phyloP scores from a whole-genome alignment of 257 asterid genomes.

The Fraxinus excelsior region DNA sequence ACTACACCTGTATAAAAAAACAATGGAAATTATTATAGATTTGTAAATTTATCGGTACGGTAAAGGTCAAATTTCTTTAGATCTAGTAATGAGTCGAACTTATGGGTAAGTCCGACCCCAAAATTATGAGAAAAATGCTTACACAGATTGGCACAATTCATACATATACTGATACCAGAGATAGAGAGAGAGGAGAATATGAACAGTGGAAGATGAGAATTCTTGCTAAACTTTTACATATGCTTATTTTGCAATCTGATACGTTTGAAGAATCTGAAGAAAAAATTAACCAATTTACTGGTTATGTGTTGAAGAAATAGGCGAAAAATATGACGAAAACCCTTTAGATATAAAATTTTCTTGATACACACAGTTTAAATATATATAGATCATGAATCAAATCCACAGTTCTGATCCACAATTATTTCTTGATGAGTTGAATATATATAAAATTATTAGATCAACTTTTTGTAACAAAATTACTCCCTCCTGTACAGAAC shows the following conservation, averaged over 20 bases:
- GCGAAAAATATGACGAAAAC: too few species aligned
- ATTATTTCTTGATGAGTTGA: background rate
- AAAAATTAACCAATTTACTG: background rate
- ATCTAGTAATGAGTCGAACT: background rate
- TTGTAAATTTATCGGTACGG: background rate
- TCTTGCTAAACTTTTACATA: too few species aligned
- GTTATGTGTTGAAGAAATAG: background rate
- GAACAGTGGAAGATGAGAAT: too few species aligned
- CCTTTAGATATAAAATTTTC: too few species aligned
- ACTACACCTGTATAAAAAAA: constrained; percentile 23
- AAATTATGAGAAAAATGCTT: too few species aligned
- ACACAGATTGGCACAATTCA: too few species aligned
- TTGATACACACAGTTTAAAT: background rate
- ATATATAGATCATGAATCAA: background rate
- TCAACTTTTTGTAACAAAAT: background rate
- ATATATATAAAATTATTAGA: background rate
- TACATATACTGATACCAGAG: too few species aligned
- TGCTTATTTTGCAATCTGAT: too few species aligned
- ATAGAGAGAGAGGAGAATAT: too few species aligned
- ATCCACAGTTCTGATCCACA: background rate
- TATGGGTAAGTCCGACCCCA: background rate
- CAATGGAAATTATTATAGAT: constrained; percentile 25
- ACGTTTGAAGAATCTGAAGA: background rate
- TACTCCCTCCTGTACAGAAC: background rate
- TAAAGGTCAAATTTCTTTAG: too few species aligned